A percentile compares a stretch with the other conserved stretches of the same genome.
phyloP scores from a whole-genome alignment of 2,329 filamentous ascomycete genomes.

The Fusarium sp. region DNA sequence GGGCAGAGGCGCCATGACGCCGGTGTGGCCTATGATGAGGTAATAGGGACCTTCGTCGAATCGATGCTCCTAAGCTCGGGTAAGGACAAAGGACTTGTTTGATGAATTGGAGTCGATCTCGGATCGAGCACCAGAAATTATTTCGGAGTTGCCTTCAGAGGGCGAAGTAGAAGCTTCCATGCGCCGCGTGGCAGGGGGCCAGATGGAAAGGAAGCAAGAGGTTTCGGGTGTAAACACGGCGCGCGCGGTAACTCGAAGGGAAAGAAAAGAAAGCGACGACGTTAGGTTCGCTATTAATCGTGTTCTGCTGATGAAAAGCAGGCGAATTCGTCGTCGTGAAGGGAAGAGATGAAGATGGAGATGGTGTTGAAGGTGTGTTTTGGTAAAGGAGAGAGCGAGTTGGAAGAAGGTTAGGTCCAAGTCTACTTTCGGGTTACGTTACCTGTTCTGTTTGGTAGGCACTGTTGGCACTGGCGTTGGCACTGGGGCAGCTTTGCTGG shows the following conservation, averaged over 20 bases:
- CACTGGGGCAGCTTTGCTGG: slow-evolving; percentile 21
- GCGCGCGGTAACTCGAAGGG: slow-evolving; percentile 35
- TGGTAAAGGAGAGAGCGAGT: slow-evolving; percentile 42
- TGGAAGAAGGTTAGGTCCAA: slow-evolving; percentile 22
- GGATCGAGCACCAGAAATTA: slow-evolving; percentile 40
- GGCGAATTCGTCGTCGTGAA: slow-evolving; percentile 40
- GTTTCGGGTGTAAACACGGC: slow-evolving; percentile 26
- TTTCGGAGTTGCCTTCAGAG: slow-evolving; percentile 39
- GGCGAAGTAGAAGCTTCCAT: slow-evolving; percentile 52
- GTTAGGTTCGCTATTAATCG: slow-evolving; percentile 35
- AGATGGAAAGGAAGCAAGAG: slow-evolving; percentile 18
- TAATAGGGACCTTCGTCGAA: slow-evolving; percentile 38
- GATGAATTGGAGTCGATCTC: slow-evolving; percentile 40
- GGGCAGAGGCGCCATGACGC: slow-evolving; percentile 76
- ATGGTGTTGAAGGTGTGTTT: slow-evolving; percentile 39
- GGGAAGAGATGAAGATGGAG: slow-evolving; percentile 37
- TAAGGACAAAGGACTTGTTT: slow-evolving; percentile 16
- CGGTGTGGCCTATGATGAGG: slow-evolving; percentile 46
- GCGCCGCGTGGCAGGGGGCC: slow-evolving; percentile 48
- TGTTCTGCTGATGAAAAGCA: slow-evolving; percentile 44
- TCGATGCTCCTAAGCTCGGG: slow-evolving; percentile 41
- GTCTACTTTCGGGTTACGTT: slow-evolving; percentile 47
- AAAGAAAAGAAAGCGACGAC: slow-evolving; percentile 32
- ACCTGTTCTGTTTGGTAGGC: slow-evolving; percentile 50
- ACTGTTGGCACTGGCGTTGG: slow-evolving; percentile 6